Evolutionary conservation across 331 rosid genomes (phyloP).

Genomic region (Malus hybrid): DNA sequence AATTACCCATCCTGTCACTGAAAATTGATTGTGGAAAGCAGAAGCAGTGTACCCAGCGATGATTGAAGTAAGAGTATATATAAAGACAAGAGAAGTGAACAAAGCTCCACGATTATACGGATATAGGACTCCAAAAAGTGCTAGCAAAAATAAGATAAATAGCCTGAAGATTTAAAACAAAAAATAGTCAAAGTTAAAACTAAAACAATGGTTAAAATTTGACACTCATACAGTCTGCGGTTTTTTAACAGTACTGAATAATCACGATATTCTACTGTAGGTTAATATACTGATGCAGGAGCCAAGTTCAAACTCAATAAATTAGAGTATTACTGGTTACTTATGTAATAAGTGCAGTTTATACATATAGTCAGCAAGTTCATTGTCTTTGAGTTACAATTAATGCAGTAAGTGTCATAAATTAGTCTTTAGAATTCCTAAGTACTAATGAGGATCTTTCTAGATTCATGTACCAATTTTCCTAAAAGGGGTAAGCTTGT

Average conservation of each 20-base stretch:
- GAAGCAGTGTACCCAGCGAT: constrained; percentile 74
- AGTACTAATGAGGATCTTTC: background rate
- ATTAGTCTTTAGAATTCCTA: background rate
- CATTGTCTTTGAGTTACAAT: too few relatives aligned
- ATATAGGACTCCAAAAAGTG: constrained; percentile 56
- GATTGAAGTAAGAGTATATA: constrained; percentile 49
- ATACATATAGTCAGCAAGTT: too few relatives aligned
- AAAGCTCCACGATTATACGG: constrained; percentile 82
- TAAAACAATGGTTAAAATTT: background rate
- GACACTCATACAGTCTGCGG: background rate
- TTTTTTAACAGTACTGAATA: background rate
- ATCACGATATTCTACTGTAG: background rate
- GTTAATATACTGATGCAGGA: background rate
- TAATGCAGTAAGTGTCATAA: too few relatives aligned
- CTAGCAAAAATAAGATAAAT: constrained; percentile 50
- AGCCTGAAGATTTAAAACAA: constrained; percentile 36
- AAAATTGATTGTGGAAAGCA: constrained; percentile 61
- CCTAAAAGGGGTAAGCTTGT: background rate
- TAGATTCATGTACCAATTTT: background rate
- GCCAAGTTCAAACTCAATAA: background rate
- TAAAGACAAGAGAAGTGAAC: constrained; percentile 43
- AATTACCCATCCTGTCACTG: constrained; percentile 71
- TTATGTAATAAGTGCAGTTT: too few relatives aligned
- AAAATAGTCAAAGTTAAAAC: background rate
- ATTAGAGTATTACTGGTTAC: background rate